A percentile compares a stretch with the other conserved stretches of the same genome.
Conservation (phyloP, 2,329 filamentous ascomycete species). For the Colletotrichum tanaceti region DNA sequence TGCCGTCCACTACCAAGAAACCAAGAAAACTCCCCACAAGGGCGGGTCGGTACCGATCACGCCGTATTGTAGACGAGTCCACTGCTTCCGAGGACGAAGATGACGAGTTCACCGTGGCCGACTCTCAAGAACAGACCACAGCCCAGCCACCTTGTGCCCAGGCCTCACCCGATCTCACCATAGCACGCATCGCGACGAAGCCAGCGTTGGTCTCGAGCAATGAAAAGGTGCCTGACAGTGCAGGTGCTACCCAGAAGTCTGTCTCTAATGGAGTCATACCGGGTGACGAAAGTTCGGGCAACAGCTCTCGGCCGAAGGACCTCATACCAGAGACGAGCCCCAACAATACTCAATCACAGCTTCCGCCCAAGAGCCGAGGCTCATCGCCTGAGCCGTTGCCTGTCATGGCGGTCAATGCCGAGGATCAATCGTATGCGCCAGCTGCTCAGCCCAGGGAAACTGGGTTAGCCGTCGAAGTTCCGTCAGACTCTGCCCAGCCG, state of each 20-base stretch:
- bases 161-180: constrained; percentile 9
- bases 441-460: background rate
- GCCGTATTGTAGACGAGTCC: background rate
- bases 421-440: background rate
- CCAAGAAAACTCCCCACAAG: background rate
- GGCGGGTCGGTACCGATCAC: background rate
- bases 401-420: background rate
- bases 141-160: background rate
- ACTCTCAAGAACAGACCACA: constrained; percentile 37
- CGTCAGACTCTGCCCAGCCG: background rate
- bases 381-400: constrained; percentile 6
- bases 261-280: constrained; percentile 1
- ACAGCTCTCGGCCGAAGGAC: constrained; percentile 40
- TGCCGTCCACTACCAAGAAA: constrained; percentile 28
- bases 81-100: constrained; percentile 28
- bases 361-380: background rate
- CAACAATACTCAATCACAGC: constrained; percentile 36
- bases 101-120: constrained; percentile 39
- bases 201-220: constrained; percentile 31
- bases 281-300: constrained; percentile 34
- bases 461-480: background rate
- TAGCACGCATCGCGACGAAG: background rate
- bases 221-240: constrained; percentile 37
- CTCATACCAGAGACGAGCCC: constrained; percentile 50
- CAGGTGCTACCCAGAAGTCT: constrained; percentile 26